phyloP scores from a whole-genome alignment of 768 basidiomycete genomes.

The Naganishia vishniacii region DNA sequence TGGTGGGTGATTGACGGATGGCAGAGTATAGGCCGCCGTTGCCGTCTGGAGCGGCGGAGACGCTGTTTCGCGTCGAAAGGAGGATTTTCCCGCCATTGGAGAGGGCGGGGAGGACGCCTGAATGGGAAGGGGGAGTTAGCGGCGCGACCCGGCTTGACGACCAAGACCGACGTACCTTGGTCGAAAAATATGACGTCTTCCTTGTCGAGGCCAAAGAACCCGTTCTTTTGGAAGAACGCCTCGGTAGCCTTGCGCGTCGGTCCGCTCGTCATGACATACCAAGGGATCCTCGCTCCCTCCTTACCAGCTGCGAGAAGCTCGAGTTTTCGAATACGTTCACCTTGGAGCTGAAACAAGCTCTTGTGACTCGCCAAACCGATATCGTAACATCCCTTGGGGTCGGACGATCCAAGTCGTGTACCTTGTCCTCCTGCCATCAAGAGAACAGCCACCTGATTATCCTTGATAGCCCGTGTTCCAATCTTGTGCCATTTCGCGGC shows the following conservation, averaged over 20 bases:
- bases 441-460: slow-evolving; percentile 83
- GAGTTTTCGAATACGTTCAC: slow-evolving; percentile 84
- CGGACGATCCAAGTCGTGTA: slow-evolving; percentile 80
- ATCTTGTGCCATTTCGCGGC: slow-evolving; percentile 67
- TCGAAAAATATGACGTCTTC: slow-evolving; percentile 88
- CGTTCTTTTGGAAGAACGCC: slow-evolving; percentile 69
- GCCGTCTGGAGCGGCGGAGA: slow-evolving; percentile 96
- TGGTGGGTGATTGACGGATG: slow-evolving; percentile 65
- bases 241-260: slow-evolving; percentile 85
- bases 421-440: slow-evolving; percentile 99
- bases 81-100: slow-evolving; percentile 90
- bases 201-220: slow-evolving; percentile 72
- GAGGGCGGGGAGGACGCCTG: slow-evolving; percentile 91
- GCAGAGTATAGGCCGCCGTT: slow-evolving; percentile 97
- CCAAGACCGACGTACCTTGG: slow-evolving; percentile 63
- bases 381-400: slow-evolving; percentile 97
- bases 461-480: slow-evolving; percentile 74
- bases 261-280: slow-evolving; percentile 99
- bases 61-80: slow-evolving; percentile 66
- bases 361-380: slow-evolving; percentile 90
- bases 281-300: slow-evolving; percentile 67
- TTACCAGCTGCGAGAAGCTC: slow-evolving; percentile 63
- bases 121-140: not conserved
- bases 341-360: slow-evolving; percentile 92
- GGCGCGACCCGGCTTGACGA: not conserved